These are phyloP conservation scores for Closterium sp. DNA, from an alignment of 139 green algal species.

Conservation along the genomic window DNA sequence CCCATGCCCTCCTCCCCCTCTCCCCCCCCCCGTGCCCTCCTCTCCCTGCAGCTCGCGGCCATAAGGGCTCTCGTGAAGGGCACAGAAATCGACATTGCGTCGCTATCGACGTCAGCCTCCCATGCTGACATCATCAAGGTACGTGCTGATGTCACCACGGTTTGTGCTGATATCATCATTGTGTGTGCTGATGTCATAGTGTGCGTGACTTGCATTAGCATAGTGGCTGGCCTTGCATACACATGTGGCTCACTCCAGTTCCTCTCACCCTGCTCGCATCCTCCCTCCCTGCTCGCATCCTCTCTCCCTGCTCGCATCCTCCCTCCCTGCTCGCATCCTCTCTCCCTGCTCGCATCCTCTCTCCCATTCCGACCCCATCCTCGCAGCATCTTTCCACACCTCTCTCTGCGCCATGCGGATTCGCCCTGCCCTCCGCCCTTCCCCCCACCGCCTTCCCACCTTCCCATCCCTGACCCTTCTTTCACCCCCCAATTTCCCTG, in stretches of 20 bases:
- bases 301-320: neutral
- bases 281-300: neutral
- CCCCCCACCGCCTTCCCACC: neutral
- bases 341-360: neutral
- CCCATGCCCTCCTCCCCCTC: neutral
- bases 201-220: no score
- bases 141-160: neutral
- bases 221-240: no score
- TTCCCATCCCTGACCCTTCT: no score
- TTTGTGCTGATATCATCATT: no score
- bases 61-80: neutral
- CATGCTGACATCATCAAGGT: neutral
- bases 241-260: no score
- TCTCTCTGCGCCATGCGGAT: neutral
- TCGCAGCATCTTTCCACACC: neutral
- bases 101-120: neutral
- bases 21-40: neutral
- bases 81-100: neutral
- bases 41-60: neutral
- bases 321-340: neutral
- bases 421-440: neutral
- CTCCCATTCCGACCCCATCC: no score
- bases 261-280: neutral
- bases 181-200: no score
- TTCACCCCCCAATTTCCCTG: no score